These are phyloP conservation scores for Pseudocercospora cruenta DNA, from an alignment of 2,329 filamentous ascomycete genomes.

Conservation along the genomic window DNA sequence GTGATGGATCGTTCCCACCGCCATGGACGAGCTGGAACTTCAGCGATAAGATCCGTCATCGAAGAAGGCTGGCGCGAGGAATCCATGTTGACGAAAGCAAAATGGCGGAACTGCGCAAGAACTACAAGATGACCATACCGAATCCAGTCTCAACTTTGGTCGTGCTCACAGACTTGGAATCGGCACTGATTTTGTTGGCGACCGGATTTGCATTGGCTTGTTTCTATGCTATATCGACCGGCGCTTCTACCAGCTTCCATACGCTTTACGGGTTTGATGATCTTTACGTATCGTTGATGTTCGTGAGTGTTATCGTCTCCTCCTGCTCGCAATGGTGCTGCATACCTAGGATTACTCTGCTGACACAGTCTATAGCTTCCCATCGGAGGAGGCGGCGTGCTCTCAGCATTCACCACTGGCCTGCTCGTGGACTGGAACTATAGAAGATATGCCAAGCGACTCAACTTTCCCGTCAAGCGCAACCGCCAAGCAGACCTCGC, in stretches of 20 bases:
- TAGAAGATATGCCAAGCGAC: constrained; percentile 38
- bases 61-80: constrained; percentile 24
- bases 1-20: constrained; percentile 63
- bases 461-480: constrained; percentile 40
- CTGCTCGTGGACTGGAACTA: constrained; percentile 51
- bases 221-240: constrained; percentile 49
- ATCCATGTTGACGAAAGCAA: constrained; percentile 30
- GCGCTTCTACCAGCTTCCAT: constrained; percentile 43
- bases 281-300: constrained; percentile 46
- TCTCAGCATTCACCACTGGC: constrained; percentile 46
- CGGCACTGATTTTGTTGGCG: constrained; percentile 42
- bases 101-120: constrained; percentile 27
- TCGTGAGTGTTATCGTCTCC: neutral
- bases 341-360: neutral
- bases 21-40: constrained; percentile 62
- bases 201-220: constrained; percentile 46
- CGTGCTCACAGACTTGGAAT: constrained; percentile 39
- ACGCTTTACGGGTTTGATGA: constrained; percentile 45
- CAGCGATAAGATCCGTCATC: constrained; percentile 45
- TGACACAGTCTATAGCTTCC: constrained; percentile 36
- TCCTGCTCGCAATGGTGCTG: too few relatives aligned
- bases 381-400: constrained; percentile 45
- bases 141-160: constrained; percentile 35
- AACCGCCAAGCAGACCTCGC: constrained; percentile 43
- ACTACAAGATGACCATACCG: constrained; percentile 32